Evolutionary conservation across 441 rosid genomes (phyloP).

Genomic region (Rhodomyrtus psidioides): DNA sequence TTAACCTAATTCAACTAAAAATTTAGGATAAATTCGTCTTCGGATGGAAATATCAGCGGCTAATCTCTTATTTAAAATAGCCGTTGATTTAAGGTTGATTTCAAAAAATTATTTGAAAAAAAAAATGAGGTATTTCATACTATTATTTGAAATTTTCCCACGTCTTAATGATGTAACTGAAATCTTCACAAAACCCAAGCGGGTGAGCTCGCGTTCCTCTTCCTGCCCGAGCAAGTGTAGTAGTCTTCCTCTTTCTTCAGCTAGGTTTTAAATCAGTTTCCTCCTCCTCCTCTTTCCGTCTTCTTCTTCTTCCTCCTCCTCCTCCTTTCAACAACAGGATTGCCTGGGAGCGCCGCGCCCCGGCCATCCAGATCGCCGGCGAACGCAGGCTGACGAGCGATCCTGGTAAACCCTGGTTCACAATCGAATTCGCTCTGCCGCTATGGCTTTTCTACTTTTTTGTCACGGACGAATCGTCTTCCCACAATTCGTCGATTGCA

Average conservation of each 20-base stretch:
- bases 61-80: too few relatives aligned
- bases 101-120: too few relatives aligned
- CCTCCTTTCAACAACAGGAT: not conserved
- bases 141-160: too few relatives aligned
- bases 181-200: not conserved
- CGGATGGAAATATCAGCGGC: too few relatives aligned
- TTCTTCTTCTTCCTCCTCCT: not conserved
- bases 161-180: too few relatives aligned
- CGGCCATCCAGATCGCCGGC: not conserved
- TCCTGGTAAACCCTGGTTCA: not conserved
- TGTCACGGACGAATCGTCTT: not conserved
- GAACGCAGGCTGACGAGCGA: not conserved
- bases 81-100: too few relatives aligned
- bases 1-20: too few relatives aligned
- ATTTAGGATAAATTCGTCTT: too few relatives aligned
- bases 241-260: too few relatives aligned
- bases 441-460: not conserved
- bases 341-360: not conserved
- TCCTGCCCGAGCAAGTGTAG: not conserved
- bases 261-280: not conserved
- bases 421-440: not conserved
- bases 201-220: not conserved
- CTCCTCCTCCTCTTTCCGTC: not conserved
- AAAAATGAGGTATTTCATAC: too few relatives aligned
- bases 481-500: not conserved